These are phyloP conservation scores for Cicer bijugum DNA, from an alignment of 306 rosid species.

Conservation along the genomic window DNA sequence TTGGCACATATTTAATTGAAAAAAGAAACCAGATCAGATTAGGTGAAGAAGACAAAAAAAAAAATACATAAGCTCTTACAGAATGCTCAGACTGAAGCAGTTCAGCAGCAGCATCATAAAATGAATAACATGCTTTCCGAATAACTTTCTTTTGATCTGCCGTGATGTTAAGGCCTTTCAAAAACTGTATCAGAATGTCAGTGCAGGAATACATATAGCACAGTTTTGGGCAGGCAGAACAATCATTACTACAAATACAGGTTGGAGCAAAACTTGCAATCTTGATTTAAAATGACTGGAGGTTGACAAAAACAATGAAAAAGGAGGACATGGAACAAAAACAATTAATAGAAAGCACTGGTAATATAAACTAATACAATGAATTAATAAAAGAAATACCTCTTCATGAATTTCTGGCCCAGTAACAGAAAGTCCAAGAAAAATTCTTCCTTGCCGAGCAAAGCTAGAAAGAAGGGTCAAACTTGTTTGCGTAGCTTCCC, in stretches of 20 bases:
- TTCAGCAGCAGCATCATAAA: conserved; percentile 85
- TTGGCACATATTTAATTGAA: conserved; percentile 19
- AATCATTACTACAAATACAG: conserved; percentile 31
- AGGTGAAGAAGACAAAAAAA: conserved; percentile 30
- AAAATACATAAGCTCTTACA: conserved; percentile 58
- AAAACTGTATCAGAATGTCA: conserved; percentile 71
- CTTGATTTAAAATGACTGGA: conserved; percentile 19
- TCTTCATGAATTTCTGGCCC: conserved; percentile 89
- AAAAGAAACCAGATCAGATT: conserved; percentile 11
- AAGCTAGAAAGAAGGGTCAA: conserved; percentile 98
- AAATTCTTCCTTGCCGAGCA: conserved; percentile 95
- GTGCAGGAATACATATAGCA: conserved; percentile 43
- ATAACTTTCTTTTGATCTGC: conserved; percentile 87
- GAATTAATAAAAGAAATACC: conserved; percentile 53
- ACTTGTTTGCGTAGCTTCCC: conserved; percentile 90
- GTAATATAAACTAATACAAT: conserved; percentile 26
- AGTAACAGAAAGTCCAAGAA: conserved; percentile 74
- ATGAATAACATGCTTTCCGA: conserved; percentile 79
- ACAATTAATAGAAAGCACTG: conserved; percentile 2
- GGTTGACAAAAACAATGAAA: conserved; percentile 27
- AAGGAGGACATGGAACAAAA: conserved; percentile 20
- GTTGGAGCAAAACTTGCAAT: conserved; percentile 15
- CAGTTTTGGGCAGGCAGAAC: conserved; percentile 14
- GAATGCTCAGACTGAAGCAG: conserved; percentile 95
- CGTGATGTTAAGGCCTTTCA: conserved; percentile 84